These are phyloP conservation scores for Teratosphaeria viscida DNA, from an alignment of 2,329 filamentous ascomycete species.

Conservation along the genomic window DNA sequence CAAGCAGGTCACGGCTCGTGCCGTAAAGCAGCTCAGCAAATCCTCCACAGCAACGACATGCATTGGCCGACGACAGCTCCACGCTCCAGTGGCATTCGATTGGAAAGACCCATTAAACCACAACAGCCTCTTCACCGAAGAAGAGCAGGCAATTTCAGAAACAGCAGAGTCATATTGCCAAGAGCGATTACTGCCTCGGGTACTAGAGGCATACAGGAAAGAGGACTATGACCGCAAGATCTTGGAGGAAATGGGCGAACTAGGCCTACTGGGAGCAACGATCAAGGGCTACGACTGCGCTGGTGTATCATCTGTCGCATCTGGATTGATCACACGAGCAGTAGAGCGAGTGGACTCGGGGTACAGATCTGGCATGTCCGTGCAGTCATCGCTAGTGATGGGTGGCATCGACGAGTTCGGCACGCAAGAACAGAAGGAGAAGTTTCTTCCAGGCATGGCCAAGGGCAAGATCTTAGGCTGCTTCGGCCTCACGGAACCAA, in stretches of 20 bases:
- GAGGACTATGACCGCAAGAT: conserved; percentile 81
- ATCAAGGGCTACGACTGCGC: conserved; percentile 84
- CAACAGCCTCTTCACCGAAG: conserved; percentile 70
- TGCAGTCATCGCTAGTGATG: conserved; percentile 89
- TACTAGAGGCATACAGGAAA: conserved; percentile 83
- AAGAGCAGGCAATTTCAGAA: conserved; percentile 81
- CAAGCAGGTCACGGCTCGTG: conserved; percentile 30
- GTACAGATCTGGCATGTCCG: conserved; percentile 86
- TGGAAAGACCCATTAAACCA: conserved; percentile 83
- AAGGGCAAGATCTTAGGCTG: conserved; percentile 74
- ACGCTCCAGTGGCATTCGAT: conserved; percentile 52
- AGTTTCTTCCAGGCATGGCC: conserved; percentile 68
- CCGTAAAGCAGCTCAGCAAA: conserved; percentile 29
- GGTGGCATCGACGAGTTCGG: conserved; percentile 84
- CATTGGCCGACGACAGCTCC: conserved; percentile 30
- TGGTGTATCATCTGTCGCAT: conserved; percentile 75
- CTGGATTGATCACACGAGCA: conserved; percentile 80
- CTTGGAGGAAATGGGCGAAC: conserved; percentile 80
- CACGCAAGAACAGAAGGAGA: conserved; percentile 76
- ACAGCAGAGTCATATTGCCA: conserved; percentile 92
- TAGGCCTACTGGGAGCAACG: conserved; percentile 77
- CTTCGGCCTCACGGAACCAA: conserved; percentile 85
- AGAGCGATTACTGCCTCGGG: conserved; percentile 72
- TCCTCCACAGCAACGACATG: conserved; percentile 19
- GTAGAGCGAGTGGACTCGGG: conserved; percentile 87